These are phyloP conservation scores for Senecio squalidus DNA, from an alignment of 140 eudicot genomes.

Conservation along the genomic window DNA sequence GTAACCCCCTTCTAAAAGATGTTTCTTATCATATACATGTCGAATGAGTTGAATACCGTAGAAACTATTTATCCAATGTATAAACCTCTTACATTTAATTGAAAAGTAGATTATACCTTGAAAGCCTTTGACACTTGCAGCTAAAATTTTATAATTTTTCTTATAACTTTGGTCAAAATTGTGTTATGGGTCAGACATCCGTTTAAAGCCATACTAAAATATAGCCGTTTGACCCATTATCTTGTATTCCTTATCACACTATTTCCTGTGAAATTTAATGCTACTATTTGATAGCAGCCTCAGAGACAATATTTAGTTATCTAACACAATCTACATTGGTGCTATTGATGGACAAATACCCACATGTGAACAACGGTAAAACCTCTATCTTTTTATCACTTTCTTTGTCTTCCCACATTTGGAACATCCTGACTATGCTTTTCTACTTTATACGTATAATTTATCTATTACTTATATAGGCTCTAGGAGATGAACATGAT, in stretches of 20 bases:
- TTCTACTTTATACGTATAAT: slow-evolving; percentile 1
- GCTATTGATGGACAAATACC: slow-evolving; percentile 81
- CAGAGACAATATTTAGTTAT: not conserved
- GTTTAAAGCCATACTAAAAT: too few species aligned
- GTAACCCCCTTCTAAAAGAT: too few species aligned
- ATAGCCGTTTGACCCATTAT: too few species aligned
- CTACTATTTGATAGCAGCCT: not conserved
- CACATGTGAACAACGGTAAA: slow-evolving; percentile 89
- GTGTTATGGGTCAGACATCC: too few species aligned
- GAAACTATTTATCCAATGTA: too few species aligned
- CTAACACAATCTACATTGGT: slow-evolving; percentile 16
- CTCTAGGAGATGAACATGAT: slow-evolving; percentile 74
- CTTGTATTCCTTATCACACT: not conserved
- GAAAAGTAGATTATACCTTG: too few species aligned
- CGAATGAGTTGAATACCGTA: too few species aligned
- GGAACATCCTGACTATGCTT: not conserved
- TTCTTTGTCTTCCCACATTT: slow-evolving; percentile 1
- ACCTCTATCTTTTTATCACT: slow-evolving; percentile 4
- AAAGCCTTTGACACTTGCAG: too few species aligned
- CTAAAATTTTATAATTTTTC: too few species aligned
- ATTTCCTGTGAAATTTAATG: slow-evolving; percentile 8
- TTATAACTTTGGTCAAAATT: too few species aligned
- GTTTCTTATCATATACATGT: too few species aligned
- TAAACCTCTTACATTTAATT: too few species aligned
- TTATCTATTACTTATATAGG: slow-evolving; percentile 41